Evolutionary conservation across 345 rosid species (phyloP).

Genomic region (Bruguiera sexangula): DNA sequence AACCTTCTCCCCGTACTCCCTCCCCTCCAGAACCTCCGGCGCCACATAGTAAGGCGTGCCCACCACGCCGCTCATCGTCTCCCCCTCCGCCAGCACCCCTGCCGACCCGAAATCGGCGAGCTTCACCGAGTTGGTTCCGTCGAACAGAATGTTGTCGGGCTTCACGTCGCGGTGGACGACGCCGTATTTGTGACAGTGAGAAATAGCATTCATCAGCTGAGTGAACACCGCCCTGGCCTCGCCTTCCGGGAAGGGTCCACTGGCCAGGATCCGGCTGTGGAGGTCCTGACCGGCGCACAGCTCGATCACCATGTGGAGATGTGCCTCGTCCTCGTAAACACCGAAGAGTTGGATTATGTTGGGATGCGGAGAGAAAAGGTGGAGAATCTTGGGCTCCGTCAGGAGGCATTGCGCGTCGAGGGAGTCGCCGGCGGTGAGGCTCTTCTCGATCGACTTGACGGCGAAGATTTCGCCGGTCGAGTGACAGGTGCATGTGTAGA

Average conservation of each 20-base stretch:
- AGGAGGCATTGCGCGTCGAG: conserved; percentile 64
- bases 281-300: conserved; percentile 56
- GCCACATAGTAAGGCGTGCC: conserved; percentile 90
- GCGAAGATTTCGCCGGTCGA: conserved; percentile 47
- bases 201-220: conserved; percentile 53
- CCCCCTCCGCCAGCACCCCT: conserved; percentile 26
- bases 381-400: conserved; percentile 69
- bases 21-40: conserved; percentile 73
- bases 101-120: conserved; percentile 82
- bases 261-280: conserved; percentile 38
- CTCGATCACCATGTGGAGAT: conserved; percentile 55
- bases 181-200: conserved; percentile 62
- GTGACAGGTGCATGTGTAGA: conserved; percentile 54
- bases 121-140: conserved; percentile 32
- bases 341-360: conserved; percentile 55
- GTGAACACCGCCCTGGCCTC: conserved; percentile 39
- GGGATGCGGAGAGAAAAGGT: conserved; percentile 56
- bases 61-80: conserved; percentile 45
- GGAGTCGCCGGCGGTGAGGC: conserved; percentile 52
- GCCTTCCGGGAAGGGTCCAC: conserved; percentile 44
- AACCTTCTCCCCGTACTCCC: conserved; percentile 64
- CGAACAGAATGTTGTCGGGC: conserved; percentile 68
- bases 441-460: conserved; percentile 65
- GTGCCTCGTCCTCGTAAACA: conserved; percentile 51
- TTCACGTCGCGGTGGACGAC: conserved; percentile 82